A percentile compares a stretch with the other conserved stretches of the same genome.
Conservation (phyloP, 2,329 filamentous ascomycete species). For the Gyromitra esculenta region DNA sequence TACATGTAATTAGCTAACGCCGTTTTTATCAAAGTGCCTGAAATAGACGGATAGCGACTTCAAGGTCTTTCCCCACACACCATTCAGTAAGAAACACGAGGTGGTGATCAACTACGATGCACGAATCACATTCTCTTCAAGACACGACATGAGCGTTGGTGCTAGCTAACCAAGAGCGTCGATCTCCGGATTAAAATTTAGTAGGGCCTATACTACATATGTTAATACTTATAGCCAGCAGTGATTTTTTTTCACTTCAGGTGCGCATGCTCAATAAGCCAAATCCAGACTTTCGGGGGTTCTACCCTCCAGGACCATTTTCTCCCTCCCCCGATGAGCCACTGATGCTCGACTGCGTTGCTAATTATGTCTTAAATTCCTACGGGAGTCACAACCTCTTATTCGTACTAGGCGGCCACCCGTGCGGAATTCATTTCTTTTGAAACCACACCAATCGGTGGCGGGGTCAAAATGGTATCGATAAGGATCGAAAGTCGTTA, state of each 20-base stretch:
- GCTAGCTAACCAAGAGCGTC: slow-evolving; percentile 7
- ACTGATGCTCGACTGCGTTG: slow-evolving; percentile 13
- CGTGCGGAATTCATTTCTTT: slow-evolving; percentile 34
- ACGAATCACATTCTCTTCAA: slow-evolving; percentile 11
- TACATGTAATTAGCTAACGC: too few species aligned
- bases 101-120: not conserved
- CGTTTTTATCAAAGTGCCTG: slow-evolving; percentile 17
- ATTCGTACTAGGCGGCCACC: slow-evolving; percentile 35
- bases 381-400: slow-evolving; percentile 43
- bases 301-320: not conserved
- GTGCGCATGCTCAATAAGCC: not conserved
- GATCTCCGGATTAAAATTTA: slow-evolving; percentile 1
- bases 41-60: slow-evolving; percentile 34
- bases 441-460: slow-evolving; percentile 21
- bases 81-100: slow-evolving; percentile 21
- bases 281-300: slow-evolving; percentile 4
- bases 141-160: slow-evolving; percentile 23
- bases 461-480: slow-evolving; percentile 1
- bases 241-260: slow-evolving; percentile 5
- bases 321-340: not conserved
- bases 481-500: slow-evolving; percentile 44
- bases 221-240: slow-evolving; percentile 11
- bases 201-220: slow-evolving; percentile 9
- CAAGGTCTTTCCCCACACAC: not conserved
- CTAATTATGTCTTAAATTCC: slow-evolving; percentile 37